Evolutionary conservation across 2,329 filamentous ascomycete species (phyloP).

Genomic region (Lojkania enalia): DNA sequence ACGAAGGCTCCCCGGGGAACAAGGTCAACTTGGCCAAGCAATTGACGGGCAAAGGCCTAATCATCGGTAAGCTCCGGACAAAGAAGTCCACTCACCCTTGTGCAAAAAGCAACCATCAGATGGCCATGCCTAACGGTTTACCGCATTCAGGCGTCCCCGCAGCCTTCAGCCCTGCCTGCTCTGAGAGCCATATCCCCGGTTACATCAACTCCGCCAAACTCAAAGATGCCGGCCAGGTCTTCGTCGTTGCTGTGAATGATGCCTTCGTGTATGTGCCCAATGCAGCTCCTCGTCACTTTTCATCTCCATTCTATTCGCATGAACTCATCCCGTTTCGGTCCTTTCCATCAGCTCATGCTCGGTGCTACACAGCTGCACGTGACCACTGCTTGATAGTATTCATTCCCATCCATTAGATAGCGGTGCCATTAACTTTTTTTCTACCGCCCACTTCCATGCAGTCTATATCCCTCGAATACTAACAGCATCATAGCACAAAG

Average conservation of each 20-base stretch:
- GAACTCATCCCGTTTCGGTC: not conserved
- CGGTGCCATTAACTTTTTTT: no score
- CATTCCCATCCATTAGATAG: no score
- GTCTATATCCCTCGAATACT: no score
- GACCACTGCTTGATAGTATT: no score
- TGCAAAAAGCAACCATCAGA: slow-evolving; percentile 4
- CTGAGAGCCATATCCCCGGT: slow-evolving; percentile 75
- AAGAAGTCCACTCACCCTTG: not conserved
- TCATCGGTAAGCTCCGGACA: slow-evolving; percentile 57
- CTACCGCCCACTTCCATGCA: no score
- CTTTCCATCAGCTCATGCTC: not conserved
- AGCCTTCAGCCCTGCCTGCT: slow-evolving; percentile 62
- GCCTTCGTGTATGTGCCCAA: slow-evolving; percentile 76
- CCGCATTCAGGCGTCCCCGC: slow-evolving; percentile 43
- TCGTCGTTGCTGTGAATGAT: slow-evolving; percentile 88
- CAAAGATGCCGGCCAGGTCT: slow-evolving; percentile 79
- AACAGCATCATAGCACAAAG: slow-evolving; percentile 91
- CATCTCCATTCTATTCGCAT: not conserved
- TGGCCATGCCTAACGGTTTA: slow-evolving; percentile 34
- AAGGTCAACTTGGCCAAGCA: slow-evolving; percentile 85
- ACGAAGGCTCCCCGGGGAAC: slow-evolving; percentile 87
- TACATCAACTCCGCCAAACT: slow-evolving; percentile 81
- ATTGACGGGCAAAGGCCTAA: slow-evolving; percentile 71
- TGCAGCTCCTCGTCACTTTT: not conserved
- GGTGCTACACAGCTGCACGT: no score